A percentile compares a stretch with the other conserved stretches of the same genome.
phyloP scores from a whole-genome alignment of 352 stramenopile species.

The Peronosclerospora sorghi region DNA sequence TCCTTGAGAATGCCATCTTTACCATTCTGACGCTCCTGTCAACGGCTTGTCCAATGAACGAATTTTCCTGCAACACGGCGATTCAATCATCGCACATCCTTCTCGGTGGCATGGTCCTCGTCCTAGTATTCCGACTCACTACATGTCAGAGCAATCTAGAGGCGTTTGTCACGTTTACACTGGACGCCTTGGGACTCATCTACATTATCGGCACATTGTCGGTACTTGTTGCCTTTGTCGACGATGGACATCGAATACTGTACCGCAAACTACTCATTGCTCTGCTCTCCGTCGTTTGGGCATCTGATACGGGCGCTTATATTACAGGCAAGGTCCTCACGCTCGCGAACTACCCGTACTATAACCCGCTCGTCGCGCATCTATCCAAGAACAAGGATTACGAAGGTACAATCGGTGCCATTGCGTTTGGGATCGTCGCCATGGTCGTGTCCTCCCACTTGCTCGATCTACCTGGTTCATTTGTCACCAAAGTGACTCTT shows the following conservation, averaged over 20 bases:
- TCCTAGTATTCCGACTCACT: slow-evolving; percentile 36
- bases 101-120: slow-evolving; percentile 22
- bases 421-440: slow-evolving; percentile 68
- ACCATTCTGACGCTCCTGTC: slow-evolving; percentile 47
- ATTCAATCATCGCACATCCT: slow-evolving; percentile 28
- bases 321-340: slow-evolving; percentile 85
- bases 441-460: slow-evolving; percentile 61
- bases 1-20: slow-evolving; percentile 36
- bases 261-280: slow-evolving; percentile 58
- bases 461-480: slow-evolving; percentile 57
- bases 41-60: slow-evolving; percentile 44
- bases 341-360: slow-evolving; percentile 68
- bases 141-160: slow-evolving; percentile 20
- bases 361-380: slow-evolving; percentile 77
- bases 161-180: slow-evolving; percentile 31
- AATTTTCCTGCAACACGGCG: slow-evolving; percentile 29
- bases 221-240: slow-evolving; percentile 44
- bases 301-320: slow-evolving; percentile 89
- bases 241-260: slow-evolving; percentile 36
- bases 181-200: slow-evolving; percentile 43
- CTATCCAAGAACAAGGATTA: slow-evolving; percentile 95
- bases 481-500: slow-evolving; percentile 74
- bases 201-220: slow-evolving; percentile 55
- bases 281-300: slow-evolving; percentile 62
- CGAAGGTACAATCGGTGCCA: slow-evolving; percentile 89